These are phyloP conservation scores for Candida tammaniensis DNA, from an alignment of 805 yeast genomes.

Conservation along the genomic window DNA sequence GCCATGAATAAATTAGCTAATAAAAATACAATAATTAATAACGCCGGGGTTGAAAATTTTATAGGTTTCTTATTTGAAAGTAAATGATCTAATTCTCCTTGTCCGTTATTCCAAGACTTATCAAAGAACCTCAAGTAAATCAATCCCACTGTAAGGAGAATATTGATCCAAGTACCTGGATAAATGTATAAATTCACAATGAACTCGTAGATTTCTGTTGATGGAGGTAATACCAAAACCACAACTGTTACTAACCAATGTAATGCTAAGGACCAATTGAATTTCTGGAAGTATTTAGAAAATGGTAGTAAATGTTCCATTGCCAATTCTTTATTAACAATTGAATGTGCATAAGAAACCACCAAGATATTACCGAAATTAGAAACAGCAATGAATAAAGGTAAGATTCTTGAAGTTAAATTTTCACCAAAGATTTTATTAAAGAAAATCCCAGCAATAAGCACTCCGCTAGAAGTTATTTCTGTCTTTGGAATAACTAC, in stretches of 20 bases:
- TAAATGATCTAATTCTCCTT: conserved; percentile 22
- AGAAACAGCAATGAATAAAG: conserved; percentile 57
- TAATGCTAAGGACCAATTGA: conserved; percentile 44
- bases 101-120: conserved; percentile 22
- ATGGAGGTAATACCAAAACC: conserved; percentile 56
- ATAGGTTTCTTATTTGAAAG: conserved; percentile 3
- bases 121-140: conserved; percentile 47
- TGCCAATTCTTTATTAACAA: conserved; percentile 59
- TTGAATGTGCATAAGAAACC: conserved; percentile 58
- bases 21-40: conserved; percentile 37
- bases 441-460: conserved; percentile 64
- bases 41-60: conserved; percentile 22
- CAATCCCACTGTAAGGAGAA: conserved; percentile 51
- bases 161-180: conserved; percentile 60
- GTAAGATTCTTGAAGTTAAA: conserved; percentile 46
- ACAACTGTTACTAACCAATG: conserved; percentile 58
- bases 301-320: conserved; percentile 51
- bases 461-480: conserved; percentile 53
- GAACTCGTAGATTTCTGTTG: conserved; percentile 61
- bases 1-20: conserved; percentile 49
- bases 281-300: conserved; percentile 41
- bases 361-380: conserved; percentile 65
- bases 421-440: conserved; percentile 56
- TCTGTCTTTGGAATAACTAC: conserved; percentile 49
- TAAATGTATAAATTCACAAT: conserved; percentile 61